Evolutionary conservation across 768 basidiomycete species (phyloP).

Genomic region (Lepiota venenata): DNA sequence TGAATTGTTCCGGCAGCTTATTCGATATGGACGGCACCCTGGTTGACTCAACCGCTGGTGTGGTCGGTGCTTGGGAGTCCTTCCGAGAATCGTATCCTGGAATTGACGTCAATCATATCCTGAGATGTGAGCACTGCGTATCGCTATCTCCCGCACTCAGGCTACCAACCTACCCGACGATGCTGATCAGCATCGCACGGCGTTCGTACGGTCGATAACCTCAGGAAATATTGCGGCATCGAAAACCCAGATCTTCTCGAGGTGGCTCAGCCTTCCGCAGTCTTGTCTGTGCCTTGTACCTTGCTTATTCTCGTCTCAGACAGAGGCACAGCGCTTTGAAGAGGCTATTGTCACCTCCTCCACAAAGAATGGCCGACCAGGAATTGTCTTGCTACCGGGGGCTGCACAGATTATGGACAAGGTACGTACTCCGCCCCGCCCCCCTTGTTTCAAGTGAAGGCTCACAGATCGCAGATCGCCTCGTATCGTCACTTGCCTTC

Average conservation of each 20-base stretch:
- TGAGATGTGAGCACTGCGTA: conserved; percentile 49
- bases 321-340: conserved; percentile 78
- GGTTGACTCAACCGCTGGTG: conserved; percentile 80
- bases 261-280: conserved; percentile 32
- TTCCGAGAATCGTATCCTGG: conserved; percentile 68
- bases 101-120: conserved; percentile 57
- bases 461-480: conserved; percentile 28
- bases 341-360: conserved; percentile 68
- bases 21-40: conserved; percentile 87
- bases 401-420: conserved; percentile 55
- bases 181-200: conserved; percentile 65
- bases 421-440: conserved; percentile 30
- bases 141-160: conserved; percentile 4
- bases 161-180: conserved; percentile 11
- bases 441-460: conserved; percentile 1
- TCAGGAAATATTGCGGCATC: conserved; percentile 68
- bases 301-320: conserved; percentile 32
- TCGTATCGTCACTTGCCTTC: conserved; percentile 39
- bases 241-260: conserved; percentile 64
- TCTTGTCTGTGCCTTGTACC: conserved; percentile 4
- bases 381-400: conserved; percentile 75
- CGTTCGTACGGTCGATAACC: conserved; percentile 79
- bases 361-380: conserved; percentile 45
- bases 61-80: conserved; percentile 78
- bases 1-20: conserved; percentile 38